Conservation (phyloP, 176 grass and related monocot species). For the Triticum monococcum region DNA sequence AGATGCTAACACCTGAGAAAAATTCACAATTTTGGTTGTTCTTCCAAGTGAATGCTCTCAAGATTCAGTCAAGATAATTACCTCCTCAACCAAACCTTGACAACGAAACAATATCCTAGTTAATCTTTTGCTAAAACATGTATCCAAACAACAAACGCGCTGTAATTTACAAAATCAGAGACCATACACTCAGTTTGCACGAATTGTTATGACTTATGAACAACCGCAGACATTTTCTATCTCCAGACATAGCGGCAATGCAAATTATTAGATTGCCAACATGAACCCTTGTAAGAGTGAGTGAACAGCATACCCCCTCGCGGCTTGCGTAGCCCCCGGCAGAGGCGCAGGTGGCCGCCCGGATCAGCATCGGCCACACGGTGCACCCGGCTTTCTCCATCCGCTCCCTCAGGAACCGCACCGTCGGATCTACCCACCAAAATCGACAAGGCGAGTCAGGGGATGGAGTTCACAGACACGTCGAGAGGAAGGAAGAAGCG, state of each 20-base stretch:
- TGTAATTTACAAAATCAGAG: not conserved
- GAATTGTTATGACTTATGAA: not conserved
- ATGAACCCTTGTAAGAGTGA: not conserved
- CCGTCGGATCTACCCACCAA: constrained; percentile 64
- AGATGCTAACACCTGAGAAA: no score
- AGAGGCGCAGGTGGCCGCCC: constrained; percentile 15
- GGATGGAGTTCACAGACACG: not conserved
- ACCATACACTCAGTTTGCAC: not conserved
- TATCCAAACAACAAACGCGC: not conserved
- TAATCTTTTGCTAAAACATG: not conserved
- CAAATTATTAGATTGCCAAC: not conserved
- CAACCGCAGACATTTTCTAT: not conserved
- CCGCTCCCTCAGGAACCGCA: constrained; percentile 66
- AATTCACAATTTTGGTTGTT: not conserved
- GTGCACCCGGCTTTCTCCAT: constrained; percentile 73
- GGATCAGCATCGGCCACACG: constrained; percentile 53
- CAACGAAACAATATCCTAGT: not conserved
- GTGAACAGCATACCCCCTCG: constrained; percentile 44
- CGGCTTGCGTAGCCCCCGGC: constrained; percentile 47
- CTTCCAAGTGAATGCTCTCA: not conserved
- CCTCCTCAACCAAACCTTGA: not conserved
- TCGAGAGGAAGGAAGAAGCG: not conserved
- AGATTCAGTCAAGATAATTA: not conserved
- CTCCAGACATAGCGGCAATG: not conserved
- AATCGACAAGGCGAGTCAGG: not conserved